Evolutionary conservation across 2,329 filamentous ascomycete species (phyloP), one percentile per base, ranked within the genome.

Genomic region (Botrytis byssoidea): DNA sequence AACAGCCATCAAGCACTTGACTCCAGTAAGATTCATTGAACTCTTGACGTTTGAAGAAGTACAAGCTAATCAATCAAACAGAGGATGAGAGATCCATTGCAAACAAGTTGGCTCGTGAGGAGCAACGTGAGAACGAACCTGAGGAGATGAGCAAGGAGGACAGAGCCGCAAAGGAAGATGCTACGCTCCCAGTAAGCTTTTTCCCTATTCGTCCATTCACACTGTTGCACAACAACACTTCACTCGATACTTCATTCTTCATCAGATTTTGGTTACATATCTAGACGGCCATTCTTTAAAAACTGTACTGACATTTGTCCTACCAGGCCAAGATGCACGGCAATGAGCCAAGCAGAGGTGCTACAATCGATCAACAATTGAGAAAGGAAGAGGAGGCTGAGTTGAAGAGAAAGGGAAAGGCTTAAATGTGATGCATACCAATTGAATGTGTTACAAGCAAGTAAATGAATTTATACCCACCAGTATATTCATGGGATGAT

Each of bases 1-100:
- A 85, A 92, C 82, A 91, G 91, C 70, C 93, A 97, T 83, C 82
- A 86, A 75, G 85, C 87, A 76, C 87, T 88, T 72, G 92, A 96
- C 81, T 89, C 93, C 68, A 95, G 92, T 94, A 87, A 75, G 87
- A 22, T 25, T 20, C 6, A 37, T 18, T 7, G 12, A 10, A 29
- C 14, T 7, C 35, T 55, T 32, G 44, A 59, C 32, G 25, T 32
- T 61, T 20, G 46, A 40, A 14, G 10, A 35, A 48, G 20, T 10
- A 64, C 29, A 35, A 25, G 18, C 74, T 78, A 48, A 76, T 64
- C 81, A 74, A 82, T 74, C 35, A 46, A 70, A 72, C 76, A 89
- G 90, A 93, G 87, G 91, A 93, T 78, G 84, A 92, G 82, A 87
- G 91, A 80, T 86, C 90, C 61, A 92, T 93, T 71, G 89, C 89